Evolutionary conservation across 441 rosid genomes (phyloP), one percentile per base, ranked within the genome.

Genomic region (Euphorbia corollata): DNA sequence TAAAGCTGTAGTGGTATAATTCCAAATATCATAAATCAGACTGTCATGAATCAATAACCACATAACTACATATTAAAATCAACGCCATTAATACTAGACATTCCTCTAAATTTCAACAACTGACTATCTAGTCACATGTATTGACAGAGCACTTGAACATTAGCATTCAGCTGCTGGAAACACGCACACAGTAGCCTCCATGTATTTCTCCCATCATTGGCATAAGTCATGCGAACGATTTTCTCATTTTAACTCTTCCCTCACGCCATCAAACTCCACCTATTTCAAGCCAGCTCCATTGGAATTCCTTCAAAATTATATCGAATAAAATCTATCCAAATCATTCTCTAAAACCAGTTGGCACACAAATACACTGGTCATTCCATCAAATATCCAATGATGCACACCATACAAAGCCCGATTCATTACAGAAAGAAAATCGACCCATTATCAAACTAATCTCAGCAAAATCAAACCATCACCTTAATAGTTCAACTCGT

Each of bases 381-480:
- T 8, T 56, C 16, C 34, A 56, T n/a, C 60, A 23, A 55, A 0
- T 39, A 18, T 22, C 23, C 58, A 48, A 8, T 41, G 38, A 59
- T 20, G 13, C 63, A 62, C 12, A 4, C 61, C 66, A 24, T 39
- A 53, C 15, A 36, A 32, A 5, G 12, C 2, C n/a, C 4, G 12
- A 43, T 57, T 5, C 16, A 38, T 56, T 56, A 24, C 24, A 38
- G 19, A 16, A 23, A 41, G 32, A 43, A 67, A 24, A 2, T 20
- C 12, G 55, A 67, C 43, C 70, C 41, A 56, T 2, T 58, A 8
- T 53, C 56, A 32, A 50, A 9, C 10, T 16, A 56, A 67, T 24
- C 56, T 4, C 36, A 13, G 57, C 1, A 51, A 48, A 56, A 1
- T 56, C 56, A 27, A 66, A 27, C 36, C 51, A 9, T 55, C 61